Conservation (phyloP, 345 rosid species). For the Bruguiera sexangula region DNA sequence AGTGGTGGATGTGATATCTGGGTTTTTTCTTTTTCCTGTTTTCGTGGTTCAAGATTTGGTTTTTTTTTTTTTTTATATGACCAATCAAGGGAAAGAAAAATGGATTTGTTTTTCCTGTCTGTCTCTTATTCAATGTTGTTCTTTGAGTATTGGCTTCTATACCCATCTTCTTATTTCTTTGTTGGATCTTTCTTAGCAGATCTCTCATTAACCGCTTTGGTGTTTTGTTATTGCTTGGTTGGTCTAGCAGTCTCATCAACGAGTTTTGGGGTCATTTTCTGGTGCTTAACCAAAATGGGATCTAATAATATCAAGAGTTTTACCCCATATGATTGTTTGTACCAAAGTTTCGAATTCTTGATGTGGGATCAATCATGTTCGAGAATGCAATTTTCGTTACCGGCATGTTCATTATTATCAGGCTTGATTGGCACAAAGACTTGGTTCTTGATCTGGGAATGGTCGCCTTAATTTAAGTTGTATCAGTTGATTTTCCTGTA, state of each 20-base stretch:
- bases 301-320: background rate
- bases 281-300: background rate
- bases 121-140: background rate
- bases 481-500: background rate
- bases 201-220: slow-evolving; percentile 16
- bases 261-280: background rate
- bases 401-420: background rate
- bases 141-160: background rate
- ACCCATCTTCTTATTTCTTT: background rate
- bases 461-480: background rate
- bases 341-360: background rate
- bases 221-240: background rate
- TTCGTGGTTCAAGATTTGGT: slow-evolving; percentile 12
- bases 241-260: too few relatives aligned
- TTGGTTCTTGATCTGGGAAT: slow-evolving; percentile 14
- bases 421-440: background rate
- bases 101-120: background rate
- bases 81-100: too few relatives aligned
- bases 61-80: background rate
- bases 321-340: slow-evolving; percentile 2
- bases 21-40: slow-evolving; percentile 12
- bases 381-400: slow-evolving; percentile 2
- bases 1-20: slow-evolving; percentile 6
- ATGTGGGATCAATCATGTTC: background rate
- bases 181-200: slow-evolving; percentile 10